phyloP scores from a whole-genome alignment of 306 rosid species.

The Fragaria iinumae region DNA sequence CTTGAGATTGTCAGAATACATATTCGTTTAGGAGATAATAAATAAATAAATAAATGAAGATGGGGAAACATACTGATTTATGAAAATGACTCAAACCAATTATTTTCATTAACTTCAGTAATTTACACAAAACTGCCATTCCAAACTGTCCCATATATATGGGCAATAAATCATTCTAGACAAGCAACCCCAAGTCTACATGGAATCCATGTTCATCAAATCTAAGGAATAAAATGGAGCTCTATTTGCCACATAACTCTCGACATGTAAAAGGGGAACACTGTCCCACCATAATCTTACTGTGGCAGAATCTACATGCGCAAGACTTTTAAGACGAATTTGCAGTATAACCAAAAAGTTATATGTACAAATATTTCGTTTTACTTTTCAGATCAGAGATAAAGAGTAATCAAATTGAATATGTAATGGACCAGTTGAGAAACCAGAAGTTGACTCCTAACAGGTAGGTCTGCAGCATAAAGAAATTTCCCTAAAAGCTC shows the following conservation, averaged over 20 bases:
- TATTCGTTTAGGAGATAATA: not conserved
- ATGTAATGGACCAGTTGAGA: not conserved
- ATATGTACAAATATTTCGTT: not conserved
- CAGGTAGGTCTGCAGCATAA: not conserved
- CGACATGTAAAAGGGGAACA: not conserved
- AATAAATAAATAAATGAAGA: not conserved
- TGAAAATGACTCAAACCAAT: not conserved
- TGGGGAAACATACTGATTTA: not conserved
- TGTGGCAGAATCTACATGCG: not conserved
- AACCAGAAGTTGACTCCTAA: not conserved
- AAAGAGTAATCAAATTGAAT: not conserved
- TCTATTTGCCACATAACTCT: not conserved
- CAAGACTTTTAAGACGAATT: not conserved
- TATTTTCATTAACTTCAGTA: not conserved
- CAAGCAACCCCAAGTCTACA: not conserved
- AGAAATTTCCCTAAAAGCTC: not conserved
- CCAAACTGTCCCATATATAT: slow-evolving; percentile 3
- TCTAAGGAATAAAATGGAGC: not conserved
- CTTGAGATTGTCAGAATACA: slow-evolving; percentile 20
- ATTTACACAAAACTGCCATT: not conserved
- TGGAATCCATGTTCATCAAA: not conserved
- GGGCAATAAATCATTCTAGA: not conserved
- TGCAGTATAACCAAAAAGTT: not conserved
- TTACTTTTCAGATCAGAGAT: not conserved
- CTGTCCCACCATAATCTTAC: not conserved